phyloP scores from a whole-genome alignment of 2,329 filamentous ascomycete genomes.

The Purpureocillium takamizusanense region DNA sequence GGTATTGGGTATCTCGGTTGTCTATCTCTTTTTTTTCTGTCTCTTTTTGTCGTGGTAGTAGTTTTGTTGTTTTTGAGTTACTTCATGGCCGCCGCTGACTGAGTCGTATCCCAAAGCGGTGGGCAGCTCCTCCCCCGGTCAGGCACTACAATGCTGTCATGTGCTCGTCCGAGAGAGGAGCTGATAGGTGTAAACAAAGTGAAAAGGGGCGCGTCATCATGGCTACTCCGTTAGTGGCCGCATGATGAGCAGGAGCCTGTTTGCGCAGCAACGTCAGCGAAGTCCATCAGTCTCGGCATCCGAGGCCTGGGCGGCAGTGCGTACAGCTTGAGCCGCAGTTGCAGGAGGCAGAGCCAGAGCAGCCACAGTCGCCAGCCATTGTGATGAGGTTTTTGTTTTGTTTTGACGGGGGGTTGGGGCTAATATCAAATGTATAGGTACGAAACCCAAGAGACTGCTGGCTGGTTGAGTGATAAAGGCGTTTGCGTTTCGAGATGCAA shows the following conservation, averaged over 20 bases:
- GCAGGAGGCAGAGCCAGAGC: slow-evolving; percentile 23
- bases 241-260: slow-evolving; percentile 23
- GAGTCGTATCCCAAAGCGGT: no score
- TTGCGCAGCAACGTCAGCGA: slow-evolving; percentile 5
- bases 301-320: slow-evolving; percentile 5
- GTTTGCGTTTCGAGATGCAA: slow-evolving; percentile 7
- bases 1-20: no score
- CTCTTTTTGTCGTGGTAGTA: no score
- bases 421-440: slow-evolving; percentile 5
- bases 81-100: neutral
- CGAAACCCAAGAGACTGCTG: slow-evolving; percentile 5
- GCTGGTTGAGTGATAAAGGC: slow-evolving; percentile 1
- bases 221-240: slow-evolving; percentile 8
- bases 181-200: neutral
- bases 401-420: no score
- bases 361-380: slow-evolving; percentile 28
- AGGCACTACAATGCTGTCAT: neutral
- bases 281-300: neutral
- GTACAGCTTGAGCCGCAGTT: slow-evolving; percentile 27
- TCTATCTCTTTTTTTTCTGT: no score
- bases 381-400: slow-evolving; percentile 12
- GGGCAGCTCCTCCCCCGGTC: neutral
- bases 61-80: slow-evolving; percentile 7
- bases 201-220: neutral
- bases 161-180: no score